These are phyloP conservation scores for Psilocybe sp. DNA, from an alignment of 768 basidiomycete species.

Conservation along the genomic window DNA sequence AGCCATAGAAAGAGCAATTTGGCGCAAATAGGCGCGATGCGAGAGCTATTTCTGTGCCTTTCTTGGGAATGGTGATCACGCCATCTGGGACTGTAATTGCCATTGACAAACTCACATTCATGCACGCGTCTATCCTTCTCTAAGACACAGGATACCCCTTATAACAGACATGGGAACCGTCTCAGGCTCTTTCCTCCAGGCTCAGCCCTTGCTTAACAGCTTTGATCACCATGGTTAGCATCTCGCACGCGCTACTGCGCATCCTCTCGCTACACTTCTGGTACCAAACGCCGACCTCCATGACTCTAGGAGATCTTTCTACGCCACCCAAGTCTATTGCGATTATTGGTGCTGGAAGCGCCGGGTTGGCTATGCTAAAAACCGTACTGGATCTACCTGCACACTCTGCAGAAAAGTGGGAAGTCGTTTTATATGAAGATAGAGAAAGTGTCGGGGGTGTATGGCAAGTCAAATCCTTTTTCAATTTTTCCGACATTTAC, in stretches of 20 bases:
- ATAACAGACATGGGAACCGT: background rate
- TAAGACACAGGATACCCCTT: background rate
- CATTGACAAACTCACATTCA: too few relatives aligned
- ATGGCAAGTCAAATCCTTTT: constrained; percentile 38
- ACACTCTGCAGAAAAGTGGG: constrained; percentile 34
- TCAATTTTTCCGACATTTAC: too few relatives aligned
- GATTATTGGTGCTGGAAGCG: constrained; percentile 57
- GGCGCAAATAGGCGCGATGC: too few relatives aligned
- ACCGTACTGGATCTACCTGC: constrained; percentile 45
- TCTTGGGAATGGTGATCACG: too few relatives aligned
- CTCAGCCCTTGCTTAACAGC: too few relatives aligned
- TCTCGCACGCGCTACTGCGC: constrained; percentile 15
- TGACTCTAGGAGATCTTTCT: constrained; percentile 4
- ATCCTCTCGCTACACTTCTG: constrained; percentile 13
- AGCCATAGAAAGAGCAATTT: too few relatives aligned
- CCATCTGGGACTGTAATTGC: too few relatives aligned
- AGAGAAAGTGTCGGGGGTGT: constrained; percentile 52
- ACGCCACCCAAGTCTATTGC: constrained; percentile 44
- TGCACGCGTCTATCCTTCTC: too few relatives aligned
- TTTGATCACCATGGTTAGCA: constrained; percentile 21
- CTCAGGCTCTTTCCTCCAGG: too few relatives aligned
- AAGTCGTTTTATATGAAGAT: constrained; percentile 53
- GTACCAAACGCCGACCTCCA: constrained; percentile 14
- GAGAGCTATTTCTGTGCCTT: too few relatives aligned
- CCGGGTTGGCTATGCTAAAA: constrained; percentile 51